Evolutionary conservation across 345 rosid species (phyloP).

Genomic region (Brassica juncea): DNA sequence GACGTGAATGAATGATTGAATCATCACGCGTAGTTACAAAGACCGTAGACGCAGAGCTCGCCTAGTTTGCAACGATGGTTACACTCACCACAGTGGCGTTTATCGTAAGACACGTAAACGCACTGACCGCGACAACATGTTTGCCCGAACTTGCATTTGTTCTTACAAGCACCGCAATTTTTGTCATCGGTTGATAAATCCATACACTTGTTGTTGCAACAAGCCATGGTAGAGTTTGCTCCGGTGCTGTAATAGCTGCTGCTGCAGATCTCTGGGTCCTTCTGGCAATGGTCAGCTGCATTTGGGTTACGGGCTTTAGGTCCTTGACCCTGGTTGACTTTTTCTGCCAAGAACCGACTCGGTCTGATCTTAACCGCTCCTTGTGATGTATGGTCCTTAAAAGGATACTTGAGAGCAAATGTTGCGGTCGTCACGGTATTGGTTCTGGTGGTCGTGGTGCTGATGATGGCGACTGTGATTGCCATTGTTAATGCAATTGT

Average conservation of each 20-base stretch:
- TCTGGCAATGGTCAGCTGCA: slow-evolving; percentile 68
- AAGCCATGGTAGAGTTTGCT: slow-evolving; percentile 41
- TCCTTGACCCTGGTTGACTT: slow-evolving; percentile 18
- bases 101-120: slow-evolving; percentile 53
- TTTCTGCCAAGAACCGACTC: slow-evolving; percentile 62
- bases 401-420: slow-evolving; percentile 1
- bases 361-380: slow-evolving; percentile 43
- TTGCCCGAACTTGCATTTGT: slow-evolving; percentile 60
- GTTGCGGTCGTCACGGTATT: slow-evolving; percentile 17
- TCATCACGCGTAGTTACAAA: slow-evolving; percentile 68
- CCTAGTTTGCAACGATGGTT: slow-evolving; percentile 52
- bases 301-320: slow-evolving; percentile 52
- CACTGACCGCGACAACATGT: slow-evolving; percentile 76
- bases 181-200: slow-evolving; percentile 48
- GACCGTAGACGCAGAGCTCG: slow-evolving; percentile 61
- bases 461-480: slow-evolving; percentile 48
- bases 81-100: slow-evolving; percentile 80
- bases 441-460: slow-evolving; percentile 40
- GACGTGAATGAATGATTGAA: slow-evolving; percentile 19
- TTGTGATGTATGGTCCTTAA: slow-evolving; percentile 1
- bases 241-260: slow-evolving; percentile 33
- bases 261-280: slow-evolving; percentile 48
- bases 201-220: slow-evolving; percentile 85
- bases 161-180: slow-evolving; percentile 79
- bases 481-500: slow-evolving; percentile 53